A percentile compares a stretch with the other conserved stretches of the same genome.
phyloP scores from a whole-genome alignment of 2,329 filamentous ascomycete genomes.

The Venturia oleaginea region DNA sequence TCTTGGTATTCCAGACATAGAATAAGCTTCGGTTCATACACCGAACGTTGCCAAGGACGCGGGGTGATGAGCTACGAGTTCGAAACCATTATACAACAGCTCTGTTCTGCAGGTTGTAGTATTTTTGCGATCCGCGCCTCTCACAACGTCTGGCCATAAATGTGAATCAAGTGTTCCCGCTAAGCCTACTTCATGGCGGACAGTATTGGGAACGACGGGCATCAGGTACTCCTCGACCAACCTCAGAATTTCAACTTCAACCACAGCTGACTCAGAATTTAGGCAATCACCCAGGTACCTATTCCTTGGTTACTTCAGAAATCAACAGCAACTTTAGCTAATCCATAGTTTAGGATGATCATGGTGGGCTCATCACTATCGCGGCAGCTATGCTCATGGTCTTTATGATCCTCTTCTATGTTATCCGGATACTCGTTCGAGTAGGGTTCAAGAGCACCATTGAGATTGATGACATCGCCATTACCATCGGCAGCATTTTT shows the following conservation, averaged over 20 bases:
- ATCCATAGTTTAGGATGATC: background rate
- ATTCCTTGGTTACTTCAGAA: background rate
- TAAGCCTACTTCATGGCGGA: background rate
- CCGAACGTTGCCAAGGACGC: background rate
- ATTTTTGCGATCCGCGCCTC: background rate
- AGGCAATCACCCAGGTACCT: too few relatives aligned
- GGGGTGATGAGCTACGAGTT: background rate
- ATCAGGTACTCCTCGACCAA: background rate
- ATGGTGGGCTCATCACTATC: slow-evolving; percentile 12
- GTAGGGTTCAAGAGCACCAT: background rate
- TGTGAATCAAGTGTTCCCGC: background rate
- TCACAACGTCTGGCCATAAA: background rate
- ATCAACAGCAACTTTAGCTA: background rate
- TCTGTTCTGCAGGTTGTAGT: background rate
- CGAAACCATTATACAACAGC: background rate
- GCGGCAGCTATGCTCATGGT: slow-evolving; percentile 3
- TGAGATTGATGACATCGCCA: slow-evolving; percentile 5
- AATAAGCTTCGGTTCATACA: background rate
- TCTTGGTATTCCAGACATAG: background rate
- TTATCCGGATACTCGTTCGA: slow-evolving; percentile 10
- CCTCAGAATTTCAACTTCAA: background rate
- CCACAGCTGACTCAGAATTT: too few relatives aligned
- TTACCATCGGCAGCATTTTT: slow-evolving; percentile 4
- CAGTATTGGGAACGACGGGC: background rate
- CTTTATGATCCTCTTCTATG: slow-evolving; percentile 4